Base-by-base conservation (phyloP, 2,329 filamentous ascomycete species). In the Aspergillus cejpii region DNA sequence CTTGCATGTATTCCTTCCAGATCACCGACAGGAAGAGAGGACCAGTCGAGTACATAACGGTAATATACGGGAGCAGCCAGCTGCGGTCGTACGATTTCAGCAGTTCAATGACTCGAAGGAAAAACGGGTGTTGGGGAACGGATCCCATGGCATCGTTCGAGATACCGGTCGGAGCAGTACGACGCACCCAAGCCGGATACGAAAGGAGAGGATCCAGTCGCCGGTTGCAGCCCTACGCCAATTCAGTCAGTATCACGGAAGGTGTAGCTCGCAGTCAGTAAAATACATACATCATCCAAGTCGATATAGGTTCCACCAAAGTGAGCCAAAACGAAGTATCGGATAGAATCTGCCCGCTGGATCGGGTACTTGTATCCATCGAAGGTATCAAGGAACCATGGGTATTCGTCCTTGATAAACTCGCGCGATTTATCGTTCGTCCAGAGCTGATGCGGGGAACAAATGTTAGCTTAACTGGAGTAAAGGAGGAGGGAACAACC, bases 251-350 rank as follows among this genome's bases (percentile, higher is more conserved):
- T 23, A 49, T 37, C 15, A 37, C 39, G 6, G 15, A 31, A 1
- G 1, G 11, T 27, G 4, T 14, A 10, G 12, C 17, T 6, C 20
- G 6, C n/a, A 28, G 15, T n/a, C 20, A 3, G 5, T 12, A 8
- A 11, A 28, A 43, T 27, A 62, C 76, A 36, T 64, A 78, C 77
- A 64, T 82, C 81, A 64, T 92, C 86, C 38, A 91, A 69, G 59
- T 92, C 86, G 54, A 91, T 81, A 65, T 91, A 91, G 44, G 88
- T 81, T 31, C 87, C 87, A 44, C 87, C 87, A 61, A 80, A 90
- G 65, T 87, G 79, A 42, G 81, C 76, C 24, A 92, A 74, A 15
- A 89, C 75, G 61, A 91, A 90, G 69, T 91, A 91, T 40, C 86
- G 78, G 56, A 91, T 85, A 4, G 84, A 75, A 60, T 91, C 86